Evolutionary conservation across 2,329 filamentous ascomycete species (phyloP), one percentile per base, ranked within the genome.

Genomic region (Blumeriella jaapii): DNA sequence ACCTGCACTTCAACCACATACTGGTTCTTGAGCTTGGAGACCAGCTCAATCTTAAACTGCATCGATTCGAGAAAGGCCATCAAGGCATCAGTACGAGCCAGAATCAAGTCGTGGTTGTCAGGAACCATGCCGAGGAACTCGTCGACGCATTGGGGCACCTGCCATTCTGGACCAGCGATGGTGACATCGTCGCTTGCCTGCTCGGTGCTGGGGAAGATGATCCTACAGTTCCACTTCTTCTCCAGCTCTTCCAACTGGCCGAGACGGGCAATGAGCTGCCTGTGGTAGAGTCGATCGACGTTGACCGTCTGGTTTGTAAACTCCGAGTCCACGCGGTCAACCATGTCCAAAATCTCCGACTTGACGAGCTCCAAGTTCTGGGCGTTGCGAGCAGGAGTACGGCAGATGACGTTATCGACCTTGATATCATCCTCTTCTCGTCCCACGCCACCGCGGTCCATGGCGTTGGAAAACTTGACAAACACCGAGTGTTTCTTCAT

Each of bases 401-500:
- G 85, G 60, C 91, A 98, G 52, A 98, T 95, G 50, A 98, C 91
- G 56, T 98, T 96, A 64, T 98, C 91, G 29, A 96, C 86, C 60
- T 95, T 94, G 62, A 94, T 84, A 56, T 98, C 91, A 55, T 98
- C 91, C 54, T 98, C 91, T 55, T 96, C 87, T 48, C 93, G 87
- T 46, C 86, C 84, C 59, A 93, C 81, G 22, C 87, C 81, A 44
- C 52, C 91, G 55, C 91, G 80, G 56, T 98, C 91, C 87, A 96
- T 96, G 11, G 91, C 91, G 52, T 98, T 98, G 46, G 86, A 94
- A 55, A 98, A 98, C 58, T 98, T 98, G 64, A 98, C 91, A 52
- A 98, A 98, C 49, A 98, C 91, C 0, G 91, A 96, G 61, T 98
- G 93, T 63, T 96, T 96, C 68, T 98, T 96, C 91, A 98, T 98